Evolutionary conservation across 345 rosid species (phyloP).

Genomic region (Laguncularia racemosa): DNA sequence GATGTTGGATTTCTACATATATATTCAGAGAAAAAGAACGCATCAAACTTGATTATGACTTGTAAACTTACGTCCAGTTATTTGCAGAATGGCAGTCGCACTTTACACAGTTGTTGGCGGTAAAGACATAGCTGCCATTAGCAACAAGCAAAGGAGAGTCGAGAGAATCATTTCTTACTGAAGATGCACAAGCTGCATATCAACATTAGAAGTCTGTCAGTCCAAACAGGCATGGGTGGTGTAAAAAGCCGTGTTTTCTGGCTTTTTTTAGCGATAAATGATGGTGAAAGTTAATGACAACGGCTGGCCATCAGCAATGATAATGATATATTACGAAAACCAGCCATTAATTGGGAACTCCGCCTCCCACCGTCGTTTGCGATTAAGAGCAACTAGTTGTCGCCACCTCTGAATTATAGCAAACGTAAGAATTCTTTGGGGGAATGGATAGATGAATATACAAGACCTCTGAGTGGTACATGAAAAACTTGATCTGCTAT

Average conservation of each 20-base stretch:
- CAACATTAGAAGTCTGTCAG: background rate
- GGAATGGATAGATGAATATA: background rate
- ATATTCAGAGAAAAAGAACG: background rate
- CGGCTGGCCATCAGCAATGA: no score
- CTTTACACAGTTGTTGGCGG: slow-evolving; percentile 58
- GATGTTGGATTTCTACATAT: slow-evolving; percentile 1
- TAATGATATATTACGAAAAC: no score
- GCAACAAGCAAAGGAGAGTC: slow-evolving; percentile 43
- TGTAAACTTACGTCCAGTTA: slow-evolving; percentile 55
- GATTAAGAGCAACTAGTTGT: no score
- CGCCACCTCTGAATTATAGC: no score
- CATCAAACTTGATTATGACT: slow-evolving; percentile 2
- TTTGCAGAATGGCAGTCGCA: slow-evolving; percentile 52
- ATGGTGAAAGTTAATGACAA: no score
- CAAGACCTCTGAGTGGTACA: slow-evolving; percentile 53
- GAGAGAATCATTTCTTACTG: slow-evolving; percentile 31
- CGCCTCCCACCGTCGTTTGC: no score
- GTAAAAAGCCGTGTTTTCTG: background rate
- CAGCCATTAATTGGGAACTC: no score
- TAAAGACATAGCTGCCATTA: slow-evolving; percentile 41
- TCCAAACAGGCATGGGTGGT: background rate
- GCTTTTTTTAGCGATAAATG: no score
- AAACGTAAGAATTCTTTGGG: no score
- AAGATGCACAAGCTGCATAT: slow-evolving; percentile 61
- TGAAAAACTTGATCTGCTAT: slow-evolving; percentile 32